Conservation (phyloP, 805 yeast genomes). For the Lipomyces oligophaga region DNA sequence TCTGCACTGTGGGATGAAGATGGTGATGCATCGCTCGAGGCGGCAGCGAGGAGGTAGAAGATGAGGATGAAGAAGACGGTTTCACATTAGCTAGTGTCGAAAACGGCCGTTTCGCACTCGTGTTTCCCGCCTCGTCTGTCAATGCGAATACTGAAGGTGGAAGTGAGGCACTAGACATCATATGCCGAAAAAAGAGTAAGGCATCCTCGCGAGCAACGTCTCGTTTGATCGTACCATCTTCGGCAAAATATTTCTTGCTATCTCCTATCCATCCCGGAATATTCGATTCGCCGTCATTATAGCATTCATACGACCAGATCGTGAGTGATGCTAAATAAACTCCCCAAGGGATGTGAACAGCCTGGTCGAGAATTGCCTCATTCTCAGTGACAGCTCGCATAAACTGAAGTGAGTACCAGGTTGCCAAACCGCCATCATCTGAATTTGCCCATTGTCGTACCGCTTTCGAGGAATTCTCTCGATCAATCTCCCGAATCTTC, state of each 20-base stretch:
- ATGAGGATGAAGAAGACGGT: not conserved
- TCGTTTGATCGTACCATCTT: conserved; percentile 16
- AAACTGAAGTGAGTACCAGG: conserved; percentile 35
- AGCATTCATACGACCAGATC: conserved; percentile 34
- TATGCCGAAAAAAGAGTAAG: conserved; percentile 18
- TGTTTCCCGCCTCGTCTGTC: too few species aligned
- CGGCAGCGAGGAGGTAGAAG: too few species aligned
- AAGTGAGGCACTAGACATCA: conserved; percentile 12
- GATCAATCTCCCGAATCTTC: conserved; percentile 23
- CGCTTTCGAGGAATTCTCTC: conserved; percentile 26
- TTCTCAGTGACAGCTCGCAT: conserved; percentile 30
- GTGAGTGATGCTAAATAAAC: conserved; percentile 33
- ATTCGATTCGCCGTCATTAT: conserved; percentile 7
- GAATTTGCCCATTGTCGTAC: conserved; percentile 33
- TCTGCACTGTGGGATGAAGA: not conserved
- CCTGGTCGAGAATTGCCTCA: conserved; percentile 30
- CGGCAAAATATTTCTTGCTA: conserved; percentile 13
- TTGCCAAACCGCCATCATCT: conserved; percentile 33
- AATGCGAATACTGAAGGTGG: too few species aligned
- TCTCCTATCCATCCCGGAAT: conserved; percentile 9
- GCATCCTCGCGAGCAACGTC: conserved; percentile 28
- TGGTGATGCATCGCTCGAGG: too few species aligned
- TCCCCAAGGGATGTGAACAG: conserved; percentile 36
- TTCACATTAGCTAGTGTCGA: not conserved
- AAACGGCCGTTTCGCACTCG: not conserved